These are phyloP conservation scores for Antitrichia curtipendula DNA, from an alignment of 225 moss, liverwort and hornwort genomes.

Conservation along the genomic window DNA sequence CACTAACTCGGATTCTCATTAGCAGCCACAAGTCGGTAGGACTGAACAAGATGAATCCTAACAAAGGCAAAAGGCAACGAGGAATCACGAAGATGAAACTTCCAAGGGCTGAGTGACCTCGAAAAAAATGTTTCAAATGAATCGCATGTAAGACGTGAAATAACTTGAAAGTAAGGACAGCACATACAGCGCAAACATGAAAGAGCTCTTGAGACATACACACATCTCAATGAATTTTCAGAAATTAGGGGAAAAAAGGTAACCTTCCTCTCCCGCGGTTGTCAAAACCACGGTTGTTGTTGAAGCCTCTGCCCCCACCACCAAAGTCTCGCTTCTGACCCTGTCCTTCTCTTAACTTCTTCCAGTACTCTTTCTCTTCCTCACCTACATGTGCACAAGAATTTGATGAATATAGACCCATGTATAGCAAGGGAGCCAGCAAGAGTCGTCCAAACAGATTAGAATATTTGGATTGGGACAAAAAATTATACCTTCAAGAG, in stretches of 20 bases:
- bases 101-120: neutral
- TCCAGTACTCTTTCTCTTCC: slow-evolving; percentile 90
- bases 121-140: neutral
- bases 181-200: neutral
- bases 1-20: neutral
- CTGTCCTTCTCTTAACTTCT: slow-evolving; percentile 82
- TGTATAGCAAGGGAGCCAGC: neutral
- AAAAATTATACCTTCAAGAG: slow-evolving; percentile 59
- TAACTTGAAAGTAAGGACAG: neutral
- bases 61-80: neutral
- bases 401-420: neutral
- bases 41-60: neutral
- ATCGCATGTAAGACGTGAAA: neutral
- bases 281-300: slow-evolving; percentile 22
- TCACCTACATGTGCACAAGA: slow-evolving; percentile 38
- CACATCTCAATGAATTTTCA: neutral
- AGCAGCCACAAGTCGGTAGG: neutral
- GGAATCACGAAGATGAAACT: neutral
- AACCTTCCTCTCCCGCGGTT: slow-evolving; percentile 68
- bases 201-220: neutral
- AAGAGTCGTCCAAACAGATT: neutral
- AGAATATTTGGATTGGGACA: neutral
- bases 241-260: neutral
- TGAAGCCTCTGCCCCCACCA: slow-evolving; percentile 48
- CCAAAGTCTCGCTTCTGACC: slow-evolving; percentile 60